phyloP scores from a whole-genome alignment of 192 early-diverging fungal species.

The Gamsiella multidivaricata region DNA sequence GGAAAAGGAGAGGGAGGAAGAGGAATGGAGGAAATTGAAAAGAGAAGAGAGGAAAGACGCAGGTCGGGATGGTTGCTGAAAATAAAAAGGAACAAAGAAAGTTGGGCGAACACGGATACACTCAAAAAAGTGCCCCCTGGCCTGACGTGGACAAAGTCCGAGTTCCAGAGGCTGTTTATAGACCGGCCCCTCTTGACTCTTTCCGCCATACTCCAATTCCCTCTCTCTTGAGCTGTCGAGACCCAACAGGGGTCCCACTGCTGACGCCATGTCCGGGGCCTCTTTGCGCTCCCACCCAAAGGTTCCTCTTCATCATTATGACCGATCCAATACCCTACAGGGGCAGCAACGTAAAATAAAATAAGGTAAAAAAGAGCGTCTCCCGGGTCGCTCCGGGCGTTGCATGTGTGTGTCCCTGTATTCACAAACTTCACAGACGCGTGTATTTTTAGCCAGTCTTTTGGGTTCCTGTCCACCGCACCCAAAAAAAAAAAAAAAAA shows the following conservation, averaged over 20 bases:
- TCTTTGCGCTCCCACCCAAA: not conserved
- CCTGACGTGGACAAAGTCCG: not conserved
- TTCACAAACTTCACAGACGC: not conserved
- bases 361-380: not conserved
- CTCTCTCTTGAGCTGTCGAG: too few species aligned
- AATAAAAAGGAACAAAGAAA: constrained; percentile 6
- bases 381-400: constrained; percentile 18
- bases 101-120: constrained; percentile 34
- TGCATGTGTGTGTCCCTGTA: not conserved
- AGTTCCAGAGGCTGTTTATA: not conserved
- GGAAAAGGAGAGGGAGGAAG: not conserved
- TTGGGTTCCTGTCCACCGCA: too few species aligned
- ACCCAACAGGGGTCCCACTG: not conserved
- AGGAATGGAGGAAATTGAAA: constrained; percentile 9
- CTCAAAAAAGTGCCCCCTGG: not conserved
- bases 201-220: too few species aligned
- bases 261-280: too few species aligned
- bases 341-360: not conserved
- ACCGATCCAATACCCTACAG: not conserved
- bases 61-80: not conserved
- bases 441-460: not conserved
- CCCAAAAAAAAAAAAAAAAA: not conserved
- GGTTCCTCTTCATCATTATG: not conserved
- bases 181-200: too few species aligned
- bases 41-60: not conserved